These are phyloP conservation scores for Xylaria sp. DNA, from an alignment of 2,329 filamentous ascomycete species.

Conservation along the genomic window DNA sequence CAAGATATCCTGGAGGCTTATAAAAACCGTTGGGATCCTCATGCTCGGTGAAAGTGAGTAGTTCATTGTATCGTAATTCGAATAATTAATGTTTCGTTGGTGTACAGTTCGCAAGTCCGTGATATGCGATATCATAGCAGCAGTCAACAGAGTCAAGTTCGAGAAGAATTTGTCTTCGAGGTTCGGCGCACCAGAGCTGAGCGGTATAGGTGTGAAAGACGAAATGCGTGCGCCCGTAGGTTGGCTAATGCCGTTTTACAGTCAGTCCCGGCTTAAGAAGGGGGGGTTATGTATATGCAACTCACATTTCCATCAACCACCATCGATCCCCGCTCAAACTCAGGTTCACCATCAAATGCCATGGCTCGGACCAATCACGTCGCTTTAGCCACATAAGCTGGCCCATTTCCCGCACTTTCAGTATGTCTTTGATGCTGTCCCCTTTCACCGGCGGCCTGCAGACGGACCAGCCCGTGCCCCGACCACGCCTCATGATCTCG, in stretches of 20 bases:
- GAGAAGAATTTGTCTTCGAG: conserved; percentile 55
- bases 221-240: conserved; percentile 28
- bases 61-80: conserved; percentile 38
- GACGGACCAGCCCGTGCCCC: conserved; percentile 66
- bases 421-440: conserved; percentile 60
- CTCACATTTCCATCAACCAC: conserved; percentile 72
- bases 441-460: conserved; percentile 51
- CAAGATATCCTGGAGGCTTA: conserved; percentile 52
- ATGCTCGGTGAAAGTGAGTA: conserved; percentile 47
- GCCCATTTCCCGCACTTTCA: conserved; percentile 66
- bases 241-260: conserved; percentile 18
- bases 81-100: conserved; percentile 46
- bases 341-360: conserved; percentile 73
- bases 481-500: conserved; percentile 62
- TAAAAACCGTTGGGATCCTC: conserved; percentile 50
- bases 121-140: conserved; percentile 55
- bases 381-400: conserved; percentile 71
- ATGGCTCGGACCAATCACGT: conserved; percentile 70
- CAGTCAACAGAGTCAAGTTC: conserved; percentile 53
- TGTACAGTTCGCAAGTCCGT: conserved; percentile 54
- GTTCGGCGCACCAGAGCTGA: conserved; percentile 48
- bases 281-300: conserved; percentile 22
- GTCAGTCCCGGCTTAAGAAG: conserved; percentile 15
- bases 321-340: conserved; percentile 75
- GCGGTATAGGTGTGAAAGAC: conserved; percentile 45